Conservation (phyloP, 352 stramenopile species). For the Phytopythium vexans region DNA sequence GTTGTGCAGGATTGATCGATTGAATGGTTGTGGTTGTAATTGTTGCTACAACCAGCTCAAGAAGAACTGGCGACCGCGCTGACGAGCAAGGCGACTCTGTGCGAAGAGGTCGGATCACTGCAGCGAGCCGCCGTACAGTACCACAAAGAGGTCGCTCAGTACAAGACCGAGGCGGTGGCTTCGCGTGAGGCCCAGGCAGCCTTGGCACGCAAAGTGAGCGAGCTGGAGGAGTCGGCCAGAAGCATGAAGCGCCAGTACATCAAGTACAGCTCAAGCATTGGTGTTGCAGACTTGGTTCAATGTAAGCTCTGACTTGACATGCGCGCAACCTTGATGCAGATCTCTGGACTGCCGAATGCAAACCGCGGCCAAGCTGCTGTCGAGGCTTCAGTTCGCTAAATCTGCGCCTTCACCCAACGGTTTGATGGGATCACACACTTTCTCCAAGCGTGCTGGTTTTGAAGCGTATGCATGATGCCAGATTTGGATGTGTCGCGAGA, state of each 20-base stretch:
- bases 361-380: constrained; percentile 43
- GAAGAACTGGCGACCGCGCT: constrained; percentile 48
- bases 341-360: constrained; percentile 58
- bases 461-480: neutral
- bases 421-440: neutral
- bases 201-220: constrained; percentile 44
- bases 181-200: constrained; percentile 39
- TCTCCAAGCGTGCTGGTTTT: neutral
- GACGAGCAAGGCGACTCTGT: constrained; percentile 45
- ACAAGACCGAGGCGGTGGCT: constrained; percentile 41
- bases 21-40: neutral
- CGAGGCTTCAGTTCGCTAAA: constrained; percentile 30
- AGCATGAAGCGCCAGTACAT: constrained; percentile 60
- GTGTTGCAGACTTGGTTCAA: neutral
- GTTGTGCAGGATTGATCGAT: neutral
- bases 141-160: constrained; percentile 33
- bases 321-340: no score
- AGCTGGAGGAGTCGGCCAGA: constrained; percentile 29
- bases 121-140: constrained; percentile 46
- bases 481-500: constrained; percentile 9
- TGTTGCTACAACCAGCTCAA: constrained; percentile 27
- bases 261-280: constrained; percentile 17
- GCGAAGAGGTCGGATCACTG: constrained; percentile 52
- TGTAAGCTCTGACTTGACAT: neutral
- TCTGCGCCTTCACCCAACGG: constrained; percentile 1